These are phyloP conservation scores for Fusarium hostae DNA, from an alignment of 2,329 filamentous ascomycete genomes.

Conservation along the genomic window DNA sequence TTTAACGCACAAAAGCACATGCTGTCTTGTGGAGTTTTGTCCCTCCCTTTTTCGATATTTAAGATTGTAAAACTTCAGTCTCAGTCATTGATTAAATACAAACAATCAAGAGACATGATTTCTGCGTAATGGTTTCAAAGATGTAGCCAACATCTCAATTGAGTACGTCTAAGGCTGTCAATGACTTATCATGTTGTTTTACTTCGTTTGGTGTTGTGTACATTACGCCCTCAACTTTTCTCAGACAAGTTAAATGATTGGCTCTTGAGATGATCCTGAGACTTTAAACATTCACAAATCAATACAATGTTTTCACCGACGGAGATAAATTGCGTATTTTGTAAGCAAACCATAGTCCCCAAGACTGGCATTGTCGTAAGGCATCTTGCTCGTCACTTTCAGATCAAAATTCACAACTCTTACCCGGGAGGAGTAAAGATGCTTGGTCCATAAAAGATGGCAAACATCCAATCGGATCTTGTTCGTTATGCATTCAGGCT, in stretches of 20 bases:
- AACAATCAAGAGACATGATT: fast-evolving
- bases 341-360: no score
- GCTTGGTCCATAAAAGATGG: fast-evolving
- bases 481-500: fast-evolving
- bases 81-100: not conserved
- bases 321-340: fast-evolving
- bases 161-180: no score
- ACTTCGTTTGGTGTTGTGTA: no score
- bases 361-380: not conserved
- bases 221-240: no score
- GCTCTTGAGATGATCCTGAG: no score
- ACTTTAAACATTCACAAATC: not conserved
- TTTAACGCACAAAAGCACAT: fast-evolving
- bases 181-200: no score
- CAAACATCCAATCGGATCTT: not conserved
- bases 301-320: fast-evolving
- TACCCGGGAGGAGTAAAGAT: not conserved
- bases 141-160: no score
- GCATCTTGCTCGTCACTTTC: not conserved
- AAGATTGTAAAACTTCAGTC: not conserved
- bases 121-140: no score
- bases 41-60: fast-evolving
- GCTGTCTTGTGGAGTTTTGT: fast-evolving
- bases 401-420: fast-evolving
- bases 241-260: no score